Conservation (phyloP, 1,139 yeast species). For the Candida sojae region DNA sequence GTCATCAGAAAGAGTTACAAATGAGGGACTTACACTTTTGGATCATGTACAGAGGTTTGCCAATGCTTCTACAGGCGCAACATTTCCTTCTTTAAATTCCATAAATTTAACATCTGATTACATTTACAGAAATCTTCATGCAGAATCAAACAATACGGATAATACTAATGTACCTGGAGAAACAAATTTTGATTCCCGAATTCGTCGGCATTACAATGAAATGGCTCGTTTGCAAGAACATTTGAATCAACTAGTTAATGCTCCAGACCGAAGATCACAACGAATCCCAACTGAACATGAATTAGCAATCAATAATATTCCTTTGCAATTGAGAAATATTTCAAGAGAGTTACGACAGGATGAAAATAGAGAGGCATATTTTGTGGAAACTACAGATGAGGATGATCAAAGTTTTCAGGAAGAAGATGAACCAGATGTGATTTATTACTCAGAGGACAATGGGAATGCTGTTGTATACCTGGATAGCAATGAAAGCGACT, state of each 20-base stretch:
- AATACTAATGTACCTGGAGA: conserved; percentile 6
- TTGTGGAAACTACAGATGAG: conserved; percentile 12
- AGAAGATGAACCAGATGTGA: conserved; percentile 11
- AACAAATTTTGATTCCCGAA: conserved; percentile 12
- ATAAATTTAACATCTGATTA: conserved; percentile 14
- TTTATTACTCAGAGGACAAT: conserved; percentile 8
- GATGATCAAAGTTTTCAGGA: conserved; percentile 15
- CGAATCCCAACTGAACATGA: conserved; percentile 7
- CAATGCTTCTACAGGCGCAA: conserved; percentile 8
- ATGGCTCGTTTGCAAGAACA: conserved; percentile 14
- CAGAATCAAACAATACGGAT: neutral
- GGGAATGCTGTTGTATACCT: conserved; percentile 1
- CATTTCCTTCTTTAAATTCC: conserved; percentile 12
- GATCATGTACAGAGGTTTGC: conserved; percentile 11
- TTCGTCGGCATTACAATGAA: conserved; percentile 14
- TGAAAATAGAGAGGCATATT: conserved; percentile 11
- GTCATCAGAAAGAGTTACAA: neutral
- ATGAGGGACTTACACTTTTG: neutral
- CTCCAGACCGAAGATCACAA: conserved; percentile 2
- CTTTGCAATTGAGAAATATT: conserved; percentile 14
- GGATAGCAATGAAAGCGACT: conserved; percentile 10
- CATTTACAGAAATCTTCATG: conserved; percentile 12
- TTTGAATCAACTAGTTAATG: conserved; percentile 11
- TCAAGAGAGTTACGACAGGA: conserved; percentile 12
- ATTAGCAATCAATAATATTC: conserved; percentile 10